Evolutionary conservation across 1,284 basidiomycete genomes (phyloP), one percentile per base, ranked within the genome.

Genomic region (Ceratorhiza oryzae-sativae): DNA sequence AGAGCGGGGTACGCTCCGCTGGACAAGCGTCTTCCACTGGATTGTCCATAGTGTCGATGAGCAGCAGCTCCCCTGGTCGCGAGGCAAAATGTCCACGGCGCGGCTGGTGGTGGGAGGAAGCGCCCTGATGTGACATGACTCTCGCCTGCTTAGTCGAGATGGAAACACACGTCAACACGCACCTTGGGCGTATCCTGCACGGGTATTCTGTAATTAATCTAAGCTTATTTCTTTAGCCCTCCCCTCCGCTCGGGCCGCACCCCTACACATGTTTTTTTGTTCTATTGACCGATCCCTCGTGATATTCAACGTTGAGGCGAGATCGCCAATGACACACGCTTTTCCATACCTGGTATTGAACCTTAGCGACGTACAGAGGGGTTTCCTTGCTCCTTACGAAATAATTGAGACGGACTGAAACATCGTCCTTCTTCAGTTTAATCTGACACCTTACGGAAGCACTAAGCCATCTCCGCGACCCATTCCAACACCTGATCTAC

Each of bases 401-500:
- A n/a, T n/a, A n/a, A n/a, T n/a, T n/a, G n/a, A n/a, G n/a, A n/a
- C n/a, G n/a, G n/a, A n/a, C n/a, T n/a, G n/a, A n/a, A n/a, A n/a
- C n/a, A n/a, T n/a, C n/a, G n/a, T n/a, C n/a, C n/a, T n/a, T n/a
- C n/a, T 58, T 32, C 36, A 45, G 42, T 18, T 45, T 12, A 8
- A 53, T 32, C 27, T 25, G 23, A 53, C n/a, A 25, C 12, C n/a
- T 2, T 6, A 6, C 8, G n/a, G 6, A 8, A 12, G 36, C 32
- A 5, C 23, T 41, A 15, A 18, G 39, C 56, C 12, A n/a, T 42
- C 36, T n/a, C 39, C 4, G 32, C 62, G 3, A 62, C 39, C 48
- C 55, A 48, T 23, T n/a, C 18, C n/a, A 73, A 39, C 25, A 73
- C 72, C 34, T 39, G 10, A 18, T 62, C 23, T 3, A 81, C 79